Evolutionary conservation across 1,284 basidiomycete species (phyloP).

Genomic region (Limonomyces culmigenus): DNA sequence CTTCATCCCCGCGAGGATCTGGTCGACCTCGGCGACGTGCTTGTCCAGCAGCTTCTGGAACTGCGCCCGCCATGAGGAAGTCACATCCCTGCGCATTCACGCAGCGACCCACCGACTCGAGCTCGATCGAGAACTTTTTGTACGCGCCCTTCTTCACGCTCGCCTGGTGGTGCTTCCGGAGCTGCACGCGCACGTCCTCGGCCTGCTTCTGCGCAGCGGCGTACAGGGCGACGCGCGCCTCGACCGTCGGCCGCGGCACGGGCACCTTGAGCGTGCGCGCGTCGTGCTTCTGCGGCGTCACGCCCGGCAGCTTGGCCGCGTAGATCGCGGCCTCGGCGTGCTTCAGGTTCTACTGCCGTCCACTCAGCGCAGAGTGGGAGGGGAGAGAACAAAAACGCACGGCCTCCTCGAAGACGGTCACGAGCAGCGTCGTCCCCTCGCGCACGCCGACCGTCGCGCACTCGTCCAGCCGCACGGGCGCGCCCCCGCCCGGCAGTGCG

Average conservation of each 20-base stretch:
- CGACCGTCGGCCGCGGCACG: slow-evolving; percentile 65
- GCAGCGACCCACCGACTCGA: slow-evolving; percentile 20
- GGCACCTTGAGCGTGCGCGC: slow-evolving; percentile 56
- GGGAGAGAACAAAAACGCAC: slow-evolving; percentile 21
- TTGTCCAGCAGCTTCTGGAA: slow-evolving; percentile 55
- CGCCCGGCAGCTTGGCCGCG: slow-evolving; percentile 48
- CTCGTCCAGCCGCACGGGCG: slow-evolving; percentile 35
- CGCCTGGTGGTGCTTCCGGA: slow-evolving; percentile 47
- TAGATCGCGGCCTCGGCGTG: slow-evolving; percentile 55
- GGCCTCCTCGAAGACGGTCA: slow-evolving; percentile 61
- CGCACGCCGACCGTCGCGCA: slow-evolving; percentile 62
- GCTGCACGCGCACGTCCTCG: slow-evolving; percentile 58
- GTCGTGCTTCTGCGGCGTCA: slow-evolving; percentile 55
- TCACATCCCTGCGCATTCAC: background rate
- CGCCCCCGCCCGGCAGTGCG: slow-evolving; percentile 22
- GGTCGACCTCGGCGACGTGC: slow-evolving; percentile 46
- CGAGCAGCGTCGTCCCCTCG: slow-evolving; percentile 51
- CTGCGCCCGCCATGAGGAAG: slow-evolving; percentile 17
- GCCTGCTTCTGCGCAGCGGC: slow-evolving; percentile 39
- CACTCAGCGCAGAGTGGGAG: too few species aligned
- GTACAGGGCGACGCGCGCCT: slow-evolving; percentile 39
- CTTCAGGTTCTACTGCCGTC: slow-evolving; percentile 56
- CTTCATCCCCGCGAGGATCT: slow-evolving; percentile 42
- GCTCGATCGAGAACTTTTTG: slow-evolving; percentile 44
- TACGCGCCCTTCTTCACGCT: slow-evolving; percentile 54